Percentiles rank a stretch among this genome's conserved stretches.
phyloP scores from a whole-genome alignment of 1,284 basidiomycete species.

The Limonomyces culmigenus region DNA sequence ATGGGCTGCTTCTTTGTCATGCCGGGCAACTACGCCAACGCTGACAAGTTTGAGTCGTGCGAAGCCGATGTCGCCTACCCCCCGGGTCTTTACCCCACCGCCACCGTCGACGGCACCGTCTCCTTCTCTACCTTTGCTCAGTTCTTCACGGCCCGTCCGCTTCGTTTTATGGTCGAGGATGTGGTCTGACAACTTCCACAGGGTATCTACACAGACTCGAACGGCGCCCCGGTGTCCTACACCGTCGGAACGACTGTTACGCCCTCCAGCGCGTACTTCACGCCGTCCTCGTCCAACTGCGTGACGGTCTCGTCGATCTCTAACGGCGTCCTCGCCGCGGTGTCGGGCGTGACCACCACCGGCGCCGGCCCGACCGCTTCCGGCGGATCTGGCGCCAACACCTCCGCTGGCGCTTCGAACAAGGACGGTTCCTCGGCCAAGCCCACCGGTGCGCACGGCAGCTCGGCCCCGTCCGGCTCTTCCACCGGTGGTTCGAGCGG shows the following conservation, averaged over 20 bases:
- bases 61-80: constrained; percentile 9
- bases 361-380: not conserved
- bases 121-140: not conserved
- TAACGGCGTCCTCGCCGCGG: constrained; percentile 4
- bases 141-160: not conserved
- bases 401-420: not conserved
- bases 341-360: constrained; percentile 1
- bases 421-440: not conserved
- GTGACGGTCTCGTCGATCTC: constrained; percentile 3
- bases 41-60: constrained; percentile 45
- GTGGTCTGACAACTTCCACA: constrained; percentile 19
- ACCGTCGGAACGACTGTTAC: constrained; percentile 32
- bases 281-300: constrained; percentile 7
- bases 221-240: constrained; percentile 39
- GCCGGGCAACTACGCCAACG: constrained; percentile 38
- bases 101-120: not conserved
- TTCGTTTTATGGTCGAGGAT: too few species aligned
- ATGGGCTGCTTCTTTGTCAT: constrained; percentile 57
- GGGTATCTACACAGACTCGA: constrained; percentile 26
- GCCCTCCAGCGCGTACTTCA: constrained; percentile 26
- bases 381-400: not conserved
- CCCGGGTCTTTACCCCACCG: not conserved
- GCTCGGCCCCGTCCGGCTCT: not conserved
- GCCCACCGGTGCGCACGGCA: not conserved
- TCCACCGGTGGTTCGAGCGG: not conserved